Evolutionary conservation across 805 yeast species (phyloP).

Genomic region (Candida sithepensis): DNA sequence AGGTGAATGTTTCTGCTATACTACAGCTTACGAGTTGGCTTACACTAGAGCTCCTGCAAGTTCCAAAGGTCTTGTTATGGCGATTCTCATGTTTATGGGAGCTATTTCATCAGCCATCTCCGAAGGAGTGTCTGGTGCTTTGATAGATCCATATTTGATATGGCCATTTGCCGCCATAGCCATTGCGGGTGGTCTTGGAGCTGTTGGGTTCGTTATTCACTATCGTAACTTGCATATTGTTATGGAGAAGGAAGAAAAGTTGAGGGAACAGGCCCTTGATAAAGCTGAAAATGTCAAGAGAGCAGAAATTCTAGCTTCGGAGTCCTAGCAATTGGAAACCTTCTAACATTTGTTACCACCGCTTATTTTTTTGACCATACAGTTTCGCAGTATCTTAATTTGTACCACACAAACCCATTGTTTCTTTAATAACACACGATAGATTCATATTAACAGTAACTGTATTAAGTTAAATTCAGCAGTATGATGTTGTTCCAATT

Average conservation of each 20-base stretch:
- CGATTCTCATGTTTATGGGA: conserved; percentile 35
- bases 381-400: too few species aligned
- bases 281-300: too few species aligned
- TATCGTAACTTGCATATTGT: conserved; percentile 31
- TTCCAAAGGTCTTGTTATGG: conserved; percentile 51
- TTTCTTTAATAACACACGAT: too few species aligned
- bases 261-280: too few species aligned
- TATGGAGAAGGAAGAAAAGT: conserved; percentile 23
- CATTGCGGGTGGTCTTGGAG: conserved; percentile 34
- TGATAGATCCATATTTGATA: conserved; percentile 39
- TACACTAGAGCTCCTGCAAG: conserved; percentile 51
- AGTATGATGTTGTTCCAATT: too few species aligned
- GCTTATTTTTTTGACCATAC: too few species aligned
- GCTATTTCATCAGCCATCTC: conserved; percentile 47
- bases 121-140: conserved; percentile 38
- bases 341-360: too few species aligned
- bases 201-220: conserved; percentile 25
- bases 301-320: too few species aligned
- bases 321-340: too few species aligned
- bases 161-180: conserved; percentile 41
- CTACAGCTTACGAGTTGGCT: conserved; percentile 50
- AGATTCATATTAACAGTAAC: too few species aligned
- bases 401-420: too few species aligned
- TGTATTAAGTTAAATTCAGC: too few species aligned
- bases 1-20: conserved; percentile 50